Base-by-base conservation (phyloP, 2,329 filamentous ascomycete species). In the Amphichorda felina region DNA sequence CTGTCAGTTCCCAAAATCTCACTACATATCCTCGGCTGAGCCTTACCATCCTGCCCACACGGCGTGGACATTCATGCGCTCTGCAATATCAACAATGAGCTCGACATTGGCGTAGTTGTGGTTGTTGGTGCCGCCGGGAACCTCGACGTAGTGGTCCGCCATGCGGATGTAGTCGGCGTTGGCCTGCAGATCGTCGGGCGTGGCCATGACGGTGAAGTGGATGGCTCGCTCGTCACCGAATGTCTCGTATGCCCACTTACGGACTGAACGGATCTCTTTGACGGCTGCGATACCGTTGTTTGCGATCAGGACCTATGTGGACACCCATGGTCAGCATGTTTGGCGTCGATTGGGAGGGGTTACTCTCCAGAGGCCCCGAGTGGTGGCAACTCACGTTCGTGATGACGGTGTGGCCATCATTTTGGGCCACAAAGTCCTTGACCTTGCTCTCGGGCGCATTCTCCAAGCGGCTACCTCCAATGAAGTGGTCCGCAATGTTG, bases 81-180 rank as follows among this genome's bases (percentile, higher is more conserved):
- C 91, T 18, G 91, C 91, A 56, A 98, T 79, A 67, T 98, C 91
- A 46, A 98, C 91, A 61, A 98, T 98, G 57, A 98, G 72, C 68
- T 98, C 91, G 41, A 98, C 91, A 59, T 98, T 98, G 65, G 91
- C 91, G 64, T 98, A 98, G 65, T 98, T 98, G 79, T 98, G 94
- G 74, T 98, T 98, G 70, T 98, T 98, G 43, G 91, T 98, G 55
- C 91, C 91, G 54, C 91, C 91, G 24, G 91, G 91, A 42, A 98
- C 89, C 66, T 98, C 91, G 50, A 98, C 91, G 60, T 98, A 98
- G 72, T 95, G 86, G 64, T 98, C 91, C 24, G 91, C 91, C 91
- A 98, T 96, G 58, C 91, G 79, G 59, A 98, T 98, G 67, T 98
- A 98, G 64, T 98, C 91, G 48, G 91, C 91, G 60, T 98, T 98